A percentile compares a stretch with the other conserved stretches of the same genome.
Evolutionary conservation across 495 filamentous ascomycete species (phyloP).

Genomic region (Hypoxylon lienhwacheense): DNA sequence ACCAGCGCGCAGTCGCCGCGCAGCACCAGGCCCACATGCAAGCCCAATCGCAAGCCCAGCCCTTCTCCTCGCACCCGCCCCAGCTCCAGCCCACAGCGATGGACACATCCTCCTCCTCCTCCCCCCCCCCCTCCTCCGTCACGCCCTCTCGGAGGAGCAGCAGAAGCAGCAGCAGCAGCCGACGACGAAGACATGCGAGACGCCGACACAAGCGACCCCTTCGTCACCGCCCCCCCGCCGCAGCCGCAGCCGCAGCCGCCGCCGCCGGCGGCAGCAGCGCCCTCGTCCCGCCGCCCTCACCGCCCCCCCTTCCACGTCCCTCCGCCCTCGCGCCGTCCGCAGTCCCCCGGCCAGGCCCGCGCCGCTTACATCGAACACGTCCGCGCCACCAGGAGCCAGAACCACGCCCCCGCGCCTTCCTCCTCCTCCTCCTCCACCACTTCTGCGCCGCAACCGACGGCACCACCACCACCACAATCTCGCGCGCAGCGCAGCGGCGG

Average conservation of each 20-base stretch:
- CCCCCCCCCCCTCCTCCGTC: constrained; percentile 15
- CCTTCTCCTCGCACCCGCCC: constrained; percentile 11
- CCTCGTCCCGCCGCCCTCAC: constrained; percentile 36
- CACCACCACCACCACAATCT: constrained; percentile 1
- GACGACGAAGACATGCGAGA: constrained; percentile 35
- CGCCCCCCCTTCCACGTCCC: constrained; percentile 26
- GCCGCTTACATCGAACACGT: constrained; percentile 24
- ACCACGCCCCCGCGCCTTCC: neutral
- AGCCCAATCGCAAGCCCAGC: constrained; percentile 30
- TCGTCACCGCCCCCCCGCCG: constrained; percentile 14
- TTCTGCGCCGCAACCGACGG: neutral
- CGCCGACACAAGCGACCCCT: constrained; percentile 36
- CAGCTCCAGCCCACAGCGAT: constrained; percentile 23
- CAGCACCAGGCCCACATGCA: constrained; percentile 33
- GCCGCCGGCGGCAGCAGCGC: constrained; percentile 32
- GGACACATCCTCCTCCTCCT: constrained; percentile 34
- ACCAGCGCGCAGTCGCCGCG: constrained; percentile 46
- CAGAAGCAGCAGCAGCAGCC: neutral
- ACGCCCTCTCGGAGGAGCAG: neutral
- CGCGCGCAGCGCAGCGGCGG: constrained; percentile 6
- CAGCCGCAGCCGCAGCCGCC: neutral
- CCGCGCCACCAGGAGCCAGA: constrained; percentile 19
- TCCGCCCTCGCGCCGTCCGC: constrained; percentile 19
- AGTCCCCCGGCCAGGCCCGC: constrained; percentile 15
- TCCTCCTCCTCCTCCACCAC: neutral